Base-by-base conservation (phyloP, 2,329 filamentous ascomycete species). In the Chaetomium globosum region DNA sequence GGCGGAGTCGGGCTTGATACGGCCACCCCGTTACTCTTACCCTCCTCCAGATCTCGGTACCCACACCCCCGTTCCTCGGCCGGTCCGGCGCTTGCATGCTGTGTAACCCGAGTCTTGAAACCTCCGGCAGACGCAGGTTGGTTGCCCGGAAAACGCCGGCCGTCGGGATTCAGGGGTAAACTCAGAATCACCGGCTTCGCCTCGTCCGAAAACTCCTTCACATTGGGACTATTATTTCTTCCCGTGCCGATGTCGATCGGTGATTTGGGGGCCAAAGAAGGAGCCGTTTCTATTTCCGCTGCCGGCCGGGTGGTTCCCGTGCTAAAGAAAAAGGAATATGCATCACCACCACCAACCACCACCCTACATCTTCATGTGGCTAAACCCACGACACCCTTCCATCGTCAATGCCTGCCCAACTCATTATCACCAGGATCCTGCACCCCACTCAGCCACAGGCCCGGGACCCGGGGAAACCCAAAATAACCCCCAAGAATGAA, bases 21-120 rank as follows among this genome's bases (percentile, higher is more conserved):
- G 49, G 19, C 23, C 61, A 59, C 54, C 46, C 54, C 55, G 48
- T 63, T 59, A 31, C 61, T 7, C 33, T n/a, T n/a, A 31, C 46
- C 54, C 54, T 43, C 61, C 16, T 36, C 48, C 26, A 13, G n/a
- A 23, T 33, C 33, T 51, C 33, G 61, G 48, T 55, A 46, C 23
- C 10, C 46, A 59, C 36, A 8, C n/a, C 54, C 13, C 43, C 61
- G n/a, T 57, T 36, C 39, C 8, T 57, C 54, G 55, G 33, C 55
- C 55, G 55, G 23, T 43, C 61, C 55, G 46, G 21, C 36, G 46
- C 28, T 28, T 56, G 39, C 49, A 48, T 59, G 55, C 9, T 21
- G 55, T 63, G 61, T 53, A 48, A 58, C 55, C 61, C 49, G 61
- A 59, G 28, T 0, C 31, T 43, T 46, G 10, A 19, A 16, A 13